Conservation (phyloP, 1,139 yeast genomes). For the Wickerhamiella pararugosa region DNA sequence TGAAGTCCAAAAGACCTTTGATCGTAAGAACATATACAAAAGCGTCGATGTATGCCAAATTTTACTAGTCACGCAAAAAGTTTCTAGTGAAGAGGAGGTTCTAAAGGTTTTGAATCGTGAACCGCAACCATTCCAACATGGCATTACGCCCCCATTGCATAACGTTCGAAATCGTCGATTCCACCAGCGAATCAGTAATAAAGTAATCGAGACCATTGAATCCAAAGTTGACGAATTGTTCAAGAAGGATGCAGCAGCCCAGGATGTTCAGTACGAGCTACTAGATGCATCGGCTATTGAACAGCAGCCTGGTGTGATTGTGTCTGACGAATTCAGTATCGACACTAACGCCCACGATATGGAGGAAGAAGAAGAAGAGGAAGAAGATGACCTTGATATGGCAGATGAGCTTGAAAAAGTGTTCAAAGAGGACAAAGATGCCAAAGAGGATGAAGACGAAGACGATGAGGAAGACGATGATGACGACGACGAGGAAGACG, state of each 20-base stretch:
- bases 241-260: conserved; percentile 68
- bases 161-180: conserved; percentile 41
- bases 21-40: conserved; percentile 76
- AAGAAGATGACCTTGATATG: conserved; percentile 19
- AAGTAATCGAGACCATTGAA: conserved; percentile 51
- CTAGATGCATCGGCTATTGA: conserved; percentile 35
- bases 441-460: conserved; percentile 35
- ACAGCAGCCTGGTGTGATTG: conserved; percentile 14
- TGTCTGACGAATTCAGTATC: neutral
- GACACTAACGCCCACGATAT: conserved; percentile 13
- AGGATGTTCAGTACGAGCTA: conserved; percentile 64
- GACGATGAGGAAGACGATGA: conserved; percentile 42
- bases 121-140: conserved; percentile 46
- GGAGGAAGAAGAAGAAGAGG: conserved; percentile 15
- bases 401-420: conserved; percentile 17
- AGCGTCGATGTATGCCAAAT: conserved; percentile 80
- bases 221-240: conserved; percentile 64
- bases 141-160: conserved; percentile 64
- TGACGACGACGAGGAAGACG: conserved; percentile 31
- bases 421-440: conserved; percentile 19
- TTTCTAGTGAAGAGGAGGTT: conserved; percentile 8
- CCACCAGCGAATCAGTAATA: conserved; percentile 34
- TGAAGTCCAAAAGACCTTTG: conserved; percentile 80
- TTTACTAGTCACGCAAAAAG: conserved; percentile 42
- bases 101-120: conserved; percentile 34